These are phyloP conservation scores for Sinapis alba DNA, from an alignment of 441 rosid genomes.

Conservation along the genomic window DNA sequence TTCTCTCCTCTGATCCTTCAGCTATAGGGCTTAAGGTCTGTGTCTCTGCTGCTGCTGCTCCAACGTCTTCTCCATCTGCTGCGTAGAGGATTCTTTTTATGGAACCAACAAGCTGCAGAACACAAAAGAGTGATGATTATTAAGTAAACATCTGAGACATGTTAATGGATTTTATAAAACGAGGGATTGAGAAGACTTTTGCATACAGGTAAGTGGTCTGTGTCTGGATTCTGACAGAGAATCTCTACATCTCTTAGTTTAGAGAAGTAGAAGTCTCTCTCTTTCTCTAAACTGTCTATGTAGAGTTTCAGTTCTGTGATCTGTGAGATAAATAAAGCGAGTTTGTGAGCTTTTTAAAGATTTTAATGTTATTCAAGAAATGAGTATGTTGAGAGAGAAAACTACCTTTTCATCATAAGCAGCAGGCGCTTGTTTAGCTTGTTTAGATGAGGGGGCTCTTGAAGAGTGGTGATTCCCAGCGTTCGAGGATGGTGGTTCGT, in stretches of 20 bases:
- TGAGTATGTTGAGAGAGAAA: neutral
- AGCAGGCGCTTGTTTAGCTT: neutral
- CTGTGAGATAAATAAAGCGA: neutral
- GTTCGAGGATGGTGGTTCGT: neutral
- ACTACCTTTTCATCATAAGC: neutral
- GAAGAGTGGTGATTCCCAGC: neutral
- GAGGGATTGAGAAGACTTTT: neutral
- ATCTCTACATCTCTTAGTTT: neutral
- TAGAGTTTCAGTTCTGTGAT: neutral
- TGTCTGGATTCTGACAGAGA: neutral
- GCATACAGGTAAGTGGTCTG: neutral
- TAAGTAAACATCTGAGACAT: neutral
- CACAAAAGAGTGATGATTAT: neutral
- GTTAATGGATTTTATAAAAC: neutral
- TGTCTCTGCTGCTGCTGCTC: neutral
- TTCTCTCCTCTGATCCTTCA: neutral
- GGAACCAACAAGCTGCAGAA: neutral
- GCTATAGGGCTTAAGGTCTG: neutral
- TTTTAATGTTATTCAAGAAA: neutral
- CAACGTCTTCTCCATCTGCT: conserved; percentile 1
- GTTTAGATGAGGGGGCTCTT: neutral
- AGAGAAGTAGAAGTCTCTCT: neutral
- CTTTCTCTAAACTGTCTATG: neutral
- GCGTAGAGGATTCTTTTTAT: neutral
- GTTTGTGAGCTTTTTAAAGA: neutral